phyloP scores from a whole-genome alignment of 192 early-diverging fungal species.

The Geranomyces michiganensis region DNA sequence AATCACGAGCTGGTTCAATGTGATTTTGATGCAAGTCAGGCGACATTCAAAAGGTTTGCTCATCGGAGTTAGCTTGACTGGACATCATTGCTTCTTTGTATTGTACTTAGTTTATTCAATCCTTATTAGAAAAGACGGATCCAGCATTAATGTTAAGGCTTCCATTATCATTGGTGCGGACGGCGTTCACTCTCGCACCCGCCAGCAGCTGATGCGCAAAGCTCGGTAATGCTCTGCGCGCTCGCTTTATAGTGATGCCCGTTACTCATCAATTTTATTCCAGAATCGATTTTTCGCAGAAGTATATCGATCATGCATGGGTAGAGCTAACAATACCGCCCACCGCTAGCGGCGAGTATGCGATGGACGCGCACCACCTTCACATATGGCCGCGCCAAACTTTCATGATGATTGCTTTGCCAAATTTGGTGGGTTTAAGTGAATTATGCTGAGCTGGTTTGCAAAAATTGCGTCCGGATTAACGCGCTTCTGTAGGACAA shows the following conservation, averaged over 20 bases:
- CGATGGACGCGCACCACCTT: constrained; percentile 86
- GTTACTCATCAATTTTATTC: background rate
- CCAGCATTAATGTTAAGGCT: constrained; percentile 49
- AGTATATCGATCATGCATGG: constrained; percentile 90
- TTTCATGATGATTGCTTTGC: constrained; percentile 98
- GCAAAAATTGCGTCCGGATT: background rate
- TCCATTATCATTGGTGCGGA: constrained; percentile 90
- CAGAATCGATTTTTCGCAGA: constrained; percentile 82
- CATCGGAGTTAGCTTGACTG: background rate
- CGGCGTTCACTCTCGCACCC: constrained; percentile 80
- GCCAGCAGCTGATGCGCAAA: constrained; percentile 79
- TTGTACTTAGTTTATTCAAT: background rate
- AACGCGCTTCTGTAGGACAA: constrained; percentile 63
- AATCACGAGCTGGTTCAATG: constrained; percentile 66
- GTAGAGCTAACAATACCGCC: constrained; percentile 90
- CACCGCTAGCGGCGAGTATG: constrained; percentile 64
- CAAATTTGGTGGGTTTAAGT: constrained; percentile 72
- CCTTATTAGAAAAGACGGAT: constrained; percentile 41
- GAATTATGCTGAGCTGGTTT: too few relatives aligned
- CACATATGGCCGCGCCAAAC: constrained; percentile 97
- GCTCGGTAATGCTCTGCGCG: constrained; percentile 51
- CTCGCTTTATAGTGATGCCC: too few relatives aligned
- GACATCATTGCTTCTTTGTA: background rate
- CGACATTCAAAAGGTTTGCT: constrained; percentile 33
- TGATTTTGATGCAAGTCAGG: constrained; percentile 72